Evolutionary conservation across 495 filamentous ascomycete genomes (phyloP), one percentile per base, ranked within the genome.

Genomic region (Sabuloglossum arenarium): DNA sequence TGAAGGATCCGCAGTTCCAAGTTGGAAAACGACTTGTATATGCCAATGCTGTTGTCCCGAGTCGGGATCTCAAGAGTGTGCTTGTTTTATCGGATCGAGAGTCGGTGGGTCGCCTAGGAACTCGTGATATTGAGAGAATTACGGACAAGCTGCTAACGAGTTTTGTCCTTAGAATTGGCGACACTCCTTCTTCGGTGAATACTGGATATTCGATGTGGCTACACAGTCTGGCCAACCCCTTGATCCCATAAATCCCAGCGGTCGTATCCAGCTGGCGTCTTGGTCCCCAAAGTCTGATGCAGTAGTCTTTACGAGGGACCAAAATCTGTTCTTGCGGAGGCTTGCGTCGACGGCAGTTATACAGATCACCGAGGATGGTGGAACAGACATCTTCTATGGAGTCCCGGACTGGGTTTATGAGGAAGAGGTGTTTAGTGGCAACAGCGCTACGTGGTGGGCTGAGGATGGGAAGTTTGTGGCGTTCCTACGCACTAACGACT

Each of bases 351-450:
- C 72, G n/a, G 64, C 67, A 6, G 78, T 88, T 14, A 75, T 71
- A 4, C 79, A 80, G 58, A 82, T 98, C 58, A 98, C 91, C 14
- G 81, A 71, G 58, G 88, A 97, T 65, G 91, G 91, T 39, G 84
- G 89, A 0, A 67, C 73, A 1, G 78, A 97, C 58, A 76, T 91
- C 16, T 97, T 98, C 72, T 93, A 97, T 62, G 91, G 91, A 23
- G 79, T 95, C n/a, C 91, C 91, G 0, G 91, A 98, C 67, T 98
- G 91, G 91, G 91, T 98, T 0, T 98, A 96, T 61, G 91, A 98
- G 64, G 91, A 98, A 64, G 91, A 98, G 67, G 89, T 98, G 6
- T 84, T 97, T 60, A 59, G 70, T 1, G 80, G 79, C 2, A 84
- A 86, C 61, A 88, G 76, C 52, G 93, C 82, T 6, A 89, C 89